Evolutionary conservation across 768 basidiomycete genomes (phyloP), one percentile per base, ranked within the genome.

Genomic region (Clavaria fumosa): DNA sequence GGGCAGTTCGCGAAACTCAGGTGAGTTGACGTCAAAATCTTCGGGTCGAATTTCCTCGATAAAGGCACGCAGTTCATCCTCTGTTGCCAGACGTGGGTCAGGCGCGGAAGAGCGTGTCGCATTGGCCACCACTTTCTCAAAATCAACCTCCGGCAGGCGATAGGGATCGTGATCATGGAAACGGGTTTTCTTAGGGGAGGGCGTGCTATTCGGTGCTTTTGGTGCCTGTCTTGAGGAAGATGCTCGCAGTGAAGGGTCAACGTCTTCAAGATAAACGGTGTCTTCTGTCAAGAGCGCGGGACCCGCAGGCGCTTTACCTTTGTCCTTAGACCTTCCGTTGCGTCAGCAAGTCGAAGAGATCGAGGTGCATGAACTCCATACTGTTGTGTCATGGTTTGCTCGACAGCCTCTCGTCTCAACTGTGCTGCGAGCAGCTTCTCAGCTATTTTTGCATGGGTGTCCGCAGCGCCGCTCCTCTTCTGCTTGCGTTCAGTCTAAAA

Each of bases 11-110:
- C 78, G 72, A 53, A 99, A 99, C 14, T 78, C 85, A 4, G 85
- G 70, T 2, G 90, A 90, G 12, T 76, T 69, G 39, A 95, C 72
- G 51, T 97, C 93, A 48, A 97, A 85, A 50, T 97, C 90, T 49
- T 90, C 89, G 0, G 91, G 90, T 2, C 79, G 75, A 78, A 96
- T 91, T 31, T 91, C 84, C 41, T 96, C 90, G 45, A 97, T 95
- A 58, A 97, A 97, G 1, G 71, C 59, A 14, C 78, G 78, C 2
- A 97, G 66, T 53, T 99, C 95, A 27, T 90, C 95, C 53, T 95
- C 95, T 0, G 95, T 97, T 1, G 95, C 95, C 10, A 99, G 63
- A 19, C 95, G 76, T 4, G 90, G 88, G 54, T 99, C 95, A 2
- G 86, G 82, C 7, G 63, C 70, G 18, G 56, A 51, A 3, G 71